These are phyloP conservation scores for Chlorella vulgaris DNA, from an alignment of 139 green algal genomes.

Conservation along the genomic window DNA sequence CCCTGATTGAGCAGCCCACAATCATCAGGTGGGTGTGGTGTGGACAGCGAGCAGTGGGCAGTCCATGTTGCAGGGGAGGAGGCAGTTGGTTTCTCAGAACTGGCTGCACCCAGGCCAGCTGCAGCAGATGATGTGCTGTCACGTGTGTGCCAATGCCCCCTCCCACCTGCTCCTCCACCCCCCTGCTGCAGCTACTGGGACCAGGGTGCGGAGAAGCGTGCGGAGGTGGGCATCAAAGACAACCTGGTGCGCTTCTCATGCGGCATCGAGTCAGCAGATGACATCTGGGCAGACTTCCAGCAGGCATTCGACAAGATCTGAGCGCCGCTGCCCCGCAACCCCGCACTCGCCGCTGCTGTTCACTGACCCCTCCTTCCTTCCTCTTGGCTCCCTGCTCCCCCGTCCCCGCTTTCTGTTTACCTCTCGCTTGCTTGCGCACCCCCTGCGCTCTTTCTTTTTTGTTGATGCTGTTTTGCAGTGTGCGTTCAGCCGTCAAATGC, in stretches of 20 bases:
- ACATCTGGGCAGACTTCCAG: slow-evolving; percentile 94
- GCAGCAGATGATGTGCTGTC: too few species aligned
- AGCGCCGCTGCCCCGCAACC: too few species aligned
- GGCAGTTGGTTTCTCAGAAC: not conserved
- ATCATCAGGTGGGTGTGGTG: slow-evolving; percentile 52
- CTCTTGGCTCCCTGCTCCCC: not conserved
- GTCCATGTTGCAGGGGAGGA: not conserved
- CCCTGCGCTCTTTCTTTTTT: not conserved
- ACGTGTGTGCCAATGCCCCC: too few species aligned
- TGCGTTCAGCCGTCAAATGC: not conserved
- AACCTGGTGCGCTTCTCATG: slow-evolving; percentile 94
- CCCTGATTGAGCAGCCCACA: slow-evolving; percentile 98
- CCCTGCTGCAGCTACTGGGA: slow-evolving; percentile 71
- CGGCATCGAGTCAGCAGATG: slow-evolving; percentile 92
- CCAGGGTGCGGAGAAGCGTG: slow-evolving; percentile 85
- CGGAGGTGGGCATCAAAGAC: slow-evolving; percentile 96
- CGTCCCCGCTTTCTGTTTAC: slow-evolving; percentile 1
- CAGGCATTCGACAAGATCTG: slow-evolving; percentile 87
- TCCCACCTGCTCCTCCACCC: not conserved
- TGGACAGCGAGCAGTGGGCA: not conserved
- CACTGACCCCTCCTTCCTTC: not conserved
- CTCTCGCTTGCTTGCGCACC: not conserved
- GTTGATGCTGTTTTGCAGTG: not conserved
- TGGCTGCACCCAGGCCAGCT: not conserved
- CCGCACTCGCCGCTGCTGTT: slow-evolving; percentile 31